Evolutionary conservation across 441 rosid genomes (phyloP).

Genomic region (Syzygium malaccense): DNA sequence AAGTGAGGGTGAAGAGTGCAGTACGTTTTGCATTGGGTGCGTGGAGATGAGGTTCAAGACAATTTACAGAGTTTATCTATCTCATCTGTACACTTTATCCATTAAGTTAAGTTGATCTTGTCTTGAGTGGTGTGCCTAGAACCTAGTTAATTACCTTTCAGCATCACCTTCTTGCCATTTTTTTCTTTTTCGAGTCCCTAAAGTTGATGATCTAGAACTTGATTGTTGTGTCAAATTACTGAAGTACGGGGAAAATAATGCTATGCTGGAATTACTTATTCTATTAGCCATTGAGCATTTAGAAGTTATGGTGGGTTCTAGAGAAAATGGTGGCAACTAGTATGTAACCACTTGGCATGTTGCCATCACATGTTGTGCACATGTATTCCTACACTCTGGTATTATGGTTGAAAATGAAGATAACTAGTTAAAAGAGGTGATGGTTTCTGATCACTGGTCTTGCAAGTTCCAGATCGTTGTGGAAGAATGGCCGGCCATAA

Average conservation of each 20-base stretch:
- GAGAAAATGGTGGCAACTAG: background rate
- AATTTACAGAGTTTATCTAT: background rate
- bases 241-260: background rate
- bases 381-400: background rate
- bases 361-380: background rate
- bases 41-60: background rate
- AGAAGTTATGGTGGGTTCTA: background rate
- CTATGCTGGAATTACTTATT: background rate
- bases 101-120: background rate
- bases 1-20: background rate
- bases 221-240: background rate
- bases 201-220: background rate
- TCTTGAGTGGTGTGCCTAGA: background rate
- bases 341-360: background rate
- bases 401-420: background rate
- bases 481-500: constrained; percentile 1
- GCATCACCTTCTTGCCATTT: background rate
- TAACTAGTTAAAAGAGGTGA: background rate
- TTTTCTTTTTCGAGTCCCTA: background rate
- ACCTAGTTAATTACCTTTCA: background rate
- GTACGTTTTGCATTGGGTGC: background rate
- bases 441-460: background rate
- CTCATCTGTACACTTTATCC: background rate
- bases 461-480: background rate
- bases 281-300: background rate